phyloP scores from a whole-genome alignment of 2,329 filamentous ascomycete species.

The Diaporthe ilicicola region DNA sequence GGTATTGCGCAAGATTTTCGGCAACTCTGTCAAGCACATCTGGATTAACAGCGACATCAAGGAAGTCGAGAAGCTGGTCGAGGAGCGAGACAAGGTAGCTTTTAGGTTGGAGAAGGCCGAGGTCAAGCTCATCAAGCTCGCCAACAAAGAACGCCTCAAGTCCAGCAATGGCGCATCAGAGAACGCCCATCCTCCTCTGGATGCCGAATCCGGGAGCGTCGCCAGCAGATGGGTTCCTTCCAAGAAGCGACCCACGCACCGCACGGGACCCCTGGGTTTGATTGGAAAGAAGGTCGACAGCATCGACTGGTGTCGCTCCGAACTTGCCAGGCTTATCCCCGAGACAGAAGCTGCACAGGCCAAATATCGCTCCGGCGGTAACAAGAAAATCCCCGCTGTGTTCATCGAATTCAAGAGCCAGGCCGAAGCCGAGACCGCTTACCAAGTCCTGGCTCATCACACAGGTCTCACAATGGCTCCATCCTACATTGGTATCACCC shows the following conservation, averaged over 20 bases:
- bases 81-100: slow-evolving; percentile 81
- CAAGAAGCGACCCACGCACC: slow-evolving; percentile 81
- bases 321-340: slow-evolving; percentile 79
- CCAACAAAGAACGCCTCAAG: slow-evolving; percentile 77
- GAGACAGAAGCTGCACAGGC: slow-evolving; percentile 74
- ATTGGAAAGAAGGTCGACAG: slow-evolving; percentile 92
- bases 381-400: slow-evolving; percentile 75
- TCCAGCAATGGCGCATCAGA: slow-evolving; percentile 62
- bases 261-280: slow-evolving; percentile 71
- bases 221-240: slow-evolving; percentile 78
- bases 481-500: slow-evolving; percentile 83
- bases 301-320: slow-evolving; percentile 85
- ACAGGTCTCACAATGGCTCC: slow-evolving; percentile 87
- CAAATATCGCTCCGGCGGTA: slow-evolving; percentile 71
- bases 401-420: slow-evolving; percentile 92
- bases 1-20: slow-evolving; percentile 83
- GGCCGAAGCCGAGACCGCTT: slow-evolving; percentile 84
- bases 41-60: slow-evolving; percentile 85
- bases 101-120: slow-evolving; percentile 87
- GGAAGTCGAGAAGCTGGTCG: slow-evolving; percentile 81
- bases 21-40: slow-evolving; percentile 79
- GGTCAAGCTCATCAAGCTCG: slow-evolving; percentile 81
- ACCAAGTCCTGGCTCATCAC: slow-evolving; percentile 87
- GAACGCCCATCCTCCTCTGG: slow-evolving; percentile 58
- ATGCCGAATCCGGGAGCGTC: slow-evolving; percentile 74